phyloP scores from a whole-genome alignment of 495 filamentous ascomycete genomes.

The Daldinia concentrica region DNA sequence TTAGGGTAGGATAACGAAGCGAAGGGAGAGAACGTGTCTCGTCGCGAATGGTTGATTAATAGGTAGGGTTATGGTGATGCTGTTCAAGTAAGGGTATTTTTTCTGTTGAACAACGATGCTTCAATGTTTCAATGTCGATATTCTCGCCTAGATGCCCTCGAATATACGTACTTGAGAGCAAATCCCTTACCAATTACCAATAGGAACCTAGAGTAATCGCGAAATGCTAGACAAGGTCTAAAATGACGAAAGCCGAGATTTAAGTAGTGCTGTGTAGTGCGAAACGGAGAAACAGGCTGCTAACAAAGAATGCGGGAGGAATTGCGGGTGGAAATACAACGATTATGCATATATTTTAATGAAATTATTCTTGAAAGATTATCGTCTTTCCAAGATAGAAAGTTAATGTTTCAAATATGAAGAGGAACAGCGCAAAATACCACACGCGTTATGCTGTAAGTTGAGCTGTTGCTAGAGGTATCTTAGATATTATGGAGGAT shows the following conservation, averaged over 20 bases:
- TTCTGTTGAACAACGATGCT: not conserved
- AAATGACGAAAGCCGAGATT: slow-evolving; percentile 39
- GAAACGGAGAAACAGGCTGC: not conserved
- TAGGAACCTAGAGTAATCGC: slow-evolving; percentile 5
- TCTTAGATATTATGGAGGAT: not conserved
- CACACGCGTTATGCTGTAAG: not conserved
- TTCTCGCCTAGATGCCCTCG: not conserved
- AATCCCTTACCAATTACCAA: slow-evolving; percentile 26
- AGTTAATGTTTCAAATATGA: too few species aligned
- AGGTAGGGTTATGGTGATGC: slow-evolving; percentile 1
- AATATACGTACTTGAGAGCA: slow-evolving; percentile 5
- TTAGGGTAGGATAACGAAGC: not conserved
- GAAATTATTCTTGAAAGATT: not conserved
- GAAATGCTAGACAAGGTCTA: not conserved
- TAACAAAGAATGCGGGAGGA: slow-evolving; percentile 7
- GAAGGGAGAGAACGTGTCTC: not conserved
- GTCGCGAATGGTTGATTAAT: not conserved
- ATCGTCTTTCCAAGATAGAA: too few species aligned
- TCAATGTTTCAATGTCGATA: not conserved
- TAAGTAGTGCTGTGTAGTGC: slow-evolving; percentile 2
- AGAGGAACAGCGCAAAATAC: not conserved
- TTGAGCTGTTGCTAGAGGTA: not conserved
- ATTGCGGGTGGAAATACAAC: not conserved
- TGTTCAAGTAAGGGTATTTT: slow-evolving; percentile 2
- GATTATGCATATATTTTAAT: not conserved